Evolutionary conservation across 805 yeast genomes (phyloP).

Genomic region (Saccharomycopsis sp.): DNA sequence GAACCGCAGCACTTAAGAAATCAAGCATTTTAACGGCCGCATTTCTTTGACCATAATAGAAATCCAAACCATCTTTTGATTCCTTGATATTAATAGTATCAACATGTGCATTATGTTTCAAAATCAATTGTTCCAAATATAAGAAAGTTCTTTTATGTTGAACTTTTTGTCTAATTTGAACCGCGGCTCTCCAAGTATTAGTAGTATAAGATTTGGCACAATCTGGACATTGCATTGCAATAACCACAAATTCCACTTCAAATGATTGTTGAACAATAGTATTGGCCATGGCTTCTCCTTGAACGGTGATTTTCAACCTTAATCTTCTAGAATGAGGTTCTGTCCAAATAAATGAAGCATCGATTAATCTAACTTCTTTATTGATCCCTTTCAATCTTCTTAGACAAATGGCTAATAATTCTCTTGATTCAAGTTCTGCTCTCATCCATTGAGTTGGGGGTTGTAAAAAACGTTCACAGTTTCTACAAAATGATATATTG

Average conservation of each 20-base stretch:
- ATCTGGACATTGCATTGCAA: slow-evolving; percentile 96
- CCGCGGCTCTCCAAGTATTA: slow-evolving; percentile 96
- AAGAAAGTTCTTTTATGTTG: slow-evolving; percentile 93
- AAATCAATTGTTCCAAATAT: slow-evolving; percentile 88
- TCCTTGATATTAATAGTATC: slow-evolving; percentile 92
- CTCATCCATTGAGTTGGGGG: slow-evolving; percentile 93
- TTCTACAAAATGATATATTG: slow-evolving; percentile 86
- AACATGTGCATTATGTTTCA: slow-evolving; percentile 85
- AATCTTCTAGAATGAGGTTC: slow-evolving; percentile 98
- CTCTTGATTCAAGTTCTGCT: slow-evolving; percentile 88
- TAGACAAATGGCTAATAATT: slow-evolving; percentile 80
- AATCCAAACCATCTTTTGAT: slow-evolving; percentile 88
- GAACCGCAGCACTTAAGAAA: slow-evolving; percentile 76
- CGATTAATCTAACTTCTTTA: slow-evolving; percentile 68
- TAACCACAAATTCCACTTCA: slow-evolving; percentile 87
- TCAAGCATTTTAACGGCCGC: slow-evolving; percentile 94
- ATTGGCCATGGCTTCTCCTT: slow-evolving; percentile 90
- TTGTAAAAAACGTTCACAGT: slow-evolving; percentile 91
- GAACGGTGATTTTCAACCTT: slow-evolving; percentile 83
- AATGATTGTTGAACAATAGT: slow-evolving; percentile 90
- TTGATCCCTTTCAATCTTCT: slow-evolving; percentile 80
- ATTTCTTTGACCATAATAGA: slow-evolving; percentile 77
- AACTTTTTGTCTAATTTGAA: slow-evolving; percentile 96
- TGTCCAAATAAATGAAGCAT: slow-evolving; percentile 96
- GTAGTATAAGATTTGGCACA: slow-evolving; percentile 97